Conservation (phyloP, 257 asterid genomes). For the Fraxinus cuspidata region DNA sequence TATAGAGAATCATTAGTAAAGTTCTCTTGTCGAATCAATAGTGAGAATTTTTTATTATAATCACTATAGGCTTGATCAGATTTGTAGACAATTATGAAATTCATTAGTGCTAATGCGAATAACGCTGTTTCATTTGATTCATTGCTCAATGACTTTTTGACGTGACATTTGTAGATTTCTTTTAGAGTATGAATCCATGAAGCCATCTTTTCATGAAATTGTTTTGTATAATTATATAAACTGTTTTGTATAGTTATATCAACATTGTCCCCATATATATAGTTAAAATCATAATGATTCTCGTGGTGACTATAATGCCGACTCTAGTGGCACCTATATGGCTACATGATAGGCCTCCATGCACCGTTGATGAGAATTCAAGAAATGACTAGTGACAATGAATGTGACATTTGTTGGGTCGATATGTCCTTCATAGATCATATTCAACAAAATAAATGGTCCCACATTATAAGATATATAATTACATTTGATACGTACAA, state of each 20-base stretch:
- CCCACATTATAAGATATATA: neutral
- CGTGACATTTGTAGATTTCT: neutral
- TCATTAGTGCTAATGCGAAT: neutral
- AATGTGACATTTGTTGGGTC: neutral
- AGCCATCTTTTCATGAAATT: neutral
- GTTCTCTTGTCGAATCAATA: too few relatives aligned
- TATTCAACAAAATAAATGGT: neutral
- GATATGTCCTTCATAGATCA: neutral
- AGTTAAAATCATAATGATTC: neutral
- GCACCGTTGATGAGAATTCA: neutral
- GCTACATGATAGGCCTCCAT: neutral
- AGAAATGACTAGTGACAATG: neutral
- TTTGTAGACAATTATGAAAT: too few relatives aligned
- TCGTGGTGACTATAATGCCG: slow-evolving; percentile 1
- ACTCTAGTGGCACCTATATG: neutral
- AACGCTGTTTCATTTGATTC: too few relatives aligned
- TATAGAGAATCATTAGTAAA: too few relatives aligned
- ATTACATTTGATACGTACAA: neutral
- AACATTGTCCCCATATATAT: neutral
- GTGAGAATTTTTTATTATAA: too few relatives aligned
- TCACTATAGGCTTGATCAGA: too few relatives aligned
- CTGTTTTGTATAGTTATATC: neutral
- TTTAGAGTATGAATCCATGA: neutral
- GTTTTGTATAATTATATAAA: neutral
- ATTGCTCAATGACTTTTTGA: too few relatives aligned